Conservation (phyloP, 1,139 yeast genomes). For the Kurtzmaniella quercitrusa region DNA sequence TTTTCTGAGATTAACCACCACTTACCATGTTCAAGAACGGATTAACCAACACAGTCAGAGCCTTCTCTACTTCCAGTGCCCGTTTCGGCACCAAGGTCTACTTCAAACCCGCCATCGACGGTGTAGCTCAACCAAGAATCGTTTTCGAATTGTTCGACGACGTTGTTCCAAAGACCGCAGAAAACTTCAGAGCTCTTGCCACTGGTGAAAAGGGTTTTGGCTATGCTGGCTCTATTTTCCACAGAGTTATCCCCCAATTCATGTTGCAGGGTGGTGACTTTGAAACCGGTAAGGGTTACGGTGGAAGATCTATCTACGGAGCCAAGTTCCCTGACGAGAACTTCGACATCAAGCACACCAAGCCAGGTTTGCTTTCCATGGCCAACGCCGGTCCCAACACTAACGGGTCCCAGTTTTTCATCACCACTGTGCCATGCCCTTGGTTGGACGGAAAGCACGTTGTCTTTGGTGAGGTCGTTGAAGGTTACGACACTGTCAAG, state of each 20-base stretch:
- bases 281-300: conserved; percentile 37
- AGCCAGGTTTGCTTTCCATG: conserved; percentile 37
- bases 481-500: conserved; percentile 35
- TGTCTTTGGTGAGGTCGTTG: conserved; percentile 40
- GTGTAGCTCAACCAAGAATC: conserved; percentile 27
- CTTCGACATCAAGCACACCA: conserved; percentile 30
- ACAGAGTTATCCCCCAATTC: conserved; percentile 39
- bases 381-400: conserved; percentile 44
- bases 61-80: conserved; percentile 27
- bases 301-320: conserved; percentile 39
- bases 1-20: not conserved
- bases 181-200: conserved; percentile 90
- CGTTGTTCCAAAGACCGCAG: conserved; percentile 92
- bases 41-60: conserved; percentile 16
- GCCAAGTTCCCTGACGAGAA: conserved; percentile 36
- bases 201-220: conserved; percentile 97
- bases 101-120: conserved; percentile 34
- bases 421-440: conserved; percentile 40
- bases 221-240: conserved; percentile 67
- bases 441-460: conserved; percentile 43
- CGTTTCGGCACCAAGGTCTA: conserved; percentile 32
- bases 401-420: conserved; percentile 40
- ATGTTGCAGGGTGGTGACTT: conserved; percentile 45
- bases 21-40: conserved; percentile 6
- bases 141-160: conserved; percentile 70